Base-by-base conservation (phyloP, 2,329 filamentous ascomycete species). In the Penicillium sp. region DNA sequence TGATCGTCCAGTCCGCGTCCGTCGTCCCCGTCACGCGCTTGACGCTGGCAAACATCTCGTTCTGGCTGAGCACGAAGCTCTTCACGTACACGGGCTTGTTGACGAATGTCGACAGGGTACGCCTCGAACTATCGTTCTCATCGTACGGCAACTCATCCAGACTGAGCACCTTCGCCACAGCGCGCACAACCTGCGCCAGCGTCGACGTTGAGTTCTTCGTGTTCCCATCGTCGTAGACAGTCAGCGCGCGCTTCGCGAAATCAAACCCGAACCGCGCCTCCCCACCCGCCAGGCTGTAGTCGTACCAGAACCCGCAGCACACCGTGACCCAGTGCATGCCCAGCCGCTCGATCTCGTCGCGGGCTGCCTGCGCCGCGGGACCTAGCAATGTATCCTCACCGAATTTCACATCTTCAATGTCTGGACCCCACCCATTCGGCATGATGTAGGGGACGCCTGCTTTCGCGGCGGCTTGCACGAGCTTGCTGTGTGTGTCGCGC, bases 11-110 rank as follows among this genome's bases (percentile, higher is more conserved):
- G 68, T 90, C 88, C 0, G 73, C 75, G 45, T 88, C 84, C 1
- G 76, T 83, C 0, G 84, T 86, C 0, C 83, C 83, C 0, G 85
- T 84, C 4, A 88, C 87, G 0, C 84, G 83, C 68, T 88, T 81
- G 13, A 88, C 74, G n/a, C 82, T 83, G 45, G 84, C 83, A 58
- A 91, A 81, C 79, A 91, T 90, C 9, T 91, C 88, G 11, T 81
- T 80, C 73, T 91, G 89, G 62, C 75, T 86, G 63, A 88, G 67
- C 11, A 77, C 72, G 76, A 90, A 91, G 63, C 84, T 88, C 7
- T 78, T 80, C 11, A 88, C 66, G 66, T 82, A 85, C 1, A 89
- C 69, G 0, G 69, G 65, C 54, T 81, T 79, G 72, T 88, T 86
- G 3, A 76, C 74, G 67, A 79, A 86, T 38, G 72, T 65, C 7